phyloP scores from a whole-genome alignment of 805 yeast species.

The Zygotorulaspora florentina region DNA sequence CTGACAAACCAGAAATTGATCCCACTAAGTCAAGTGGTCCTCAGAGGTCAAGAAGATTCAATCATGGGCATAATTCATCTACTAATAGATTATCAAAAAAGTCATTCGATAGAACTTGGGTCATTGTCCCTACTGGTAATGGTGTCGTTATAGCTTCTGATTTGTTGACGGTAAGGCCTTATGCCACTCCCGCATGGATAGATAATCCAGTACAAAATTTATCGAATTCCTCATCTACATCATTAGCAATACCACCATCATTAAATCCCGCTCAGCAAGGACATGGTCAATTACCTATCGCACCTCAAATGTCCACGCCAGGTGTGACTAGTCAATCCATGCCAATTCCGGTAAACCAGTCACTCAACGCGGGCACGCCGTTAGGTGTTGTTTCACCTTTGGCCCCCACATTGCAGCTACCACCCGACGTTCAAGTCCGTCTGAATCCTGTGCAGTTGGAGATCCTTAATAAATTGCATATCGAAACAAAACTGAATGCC shows the following conservation, averaged over 20 bases:
- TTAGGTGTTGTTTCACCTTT: slow-evolving; percentile 13
- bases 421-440: slow-evolving; percentile 49
- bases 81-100: slow-evolving; percentile 48
- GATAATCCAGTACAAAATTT: slow-evolving; percentile 7
- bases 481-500: slow-evolving; percentile 71
- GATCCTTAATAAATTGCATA: slow-evolving; percentile 57
- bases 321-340: slow-evolving; percentile 2
- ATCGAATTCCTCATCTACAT: slow-evolving; percentile 10
- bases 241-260: slow-evolving; percentile 14
- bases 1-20: slow-evolving; percentile 47
- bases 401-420: slow-evolving; percentile 42
- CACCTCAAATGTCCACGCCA: not conserved
- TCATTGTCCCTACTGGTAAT: slow-evolving; percentile 65
- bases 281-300: slow-evolving; percentile 1
- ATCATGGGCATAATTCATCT: slow-evolving; percentile 31
- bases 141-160: slow-evolving; percentile 84
- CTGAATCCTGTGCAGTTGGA: slow-evolving; percentile 56
- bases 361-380: slow-evolving; percentile 6
- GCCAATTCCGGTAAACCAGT: slow-evolving; percentile 5
- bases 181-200: slow-evolving; percentile 59
- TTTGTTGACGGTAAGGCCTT: slow-evolving; percentile 62
- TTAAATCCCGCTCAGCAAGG: slow-evolving; percentile 11
- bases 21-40: slow-evolving; percentile 21
- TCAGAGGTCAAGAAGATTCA: slow-evolving; percentile 26
- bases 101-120: slow-evolving; percentile 81